phyloP scores from a whole-genome alignment of 345 rosid species.

The Erucastrum elatum region DNA sequence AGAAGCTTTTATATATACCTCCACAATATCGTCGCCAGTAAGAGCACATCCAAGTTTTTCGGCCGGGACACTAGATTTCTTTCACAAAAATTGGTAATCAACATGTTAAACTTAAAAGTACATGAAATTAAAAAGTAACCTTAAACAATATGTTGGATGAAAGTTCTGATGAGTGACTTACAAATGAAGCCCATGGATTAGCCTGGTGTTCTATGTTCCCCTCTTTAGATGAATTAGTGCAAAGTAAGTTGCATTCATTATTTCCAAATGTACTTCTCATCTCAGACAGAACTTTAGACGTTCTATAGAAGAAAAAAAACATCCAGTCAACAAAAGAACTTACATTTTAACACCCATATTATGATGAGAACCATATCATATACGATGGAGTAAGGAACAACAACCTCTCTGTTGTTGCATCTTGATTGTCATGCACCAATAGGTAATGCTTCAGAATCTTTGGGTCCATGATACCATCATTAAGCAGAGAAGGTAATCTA shows the following conservation, averaged over 20 bases:
- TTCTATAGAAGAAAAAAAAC: conserved; percentile 59
- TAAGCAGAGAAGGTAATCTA: conserved; percentile 78
- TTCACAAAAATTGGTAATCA: conserved; percentile 43
- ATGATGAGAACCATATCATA: conserved; percentile 13
- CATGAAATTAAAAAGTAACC: conserved; percentile 11
- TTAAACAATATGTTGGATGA: neutral
- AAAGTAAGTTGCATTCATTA: conserved; percentile 73
- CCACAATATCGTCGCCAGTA: conserved; percentile 67
- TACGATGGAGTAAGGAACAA: conserved; percentile 8
- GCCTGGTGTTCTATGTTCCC: conserved; percentile 59
- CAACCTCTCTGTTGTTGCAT: conserved; percentile 71
- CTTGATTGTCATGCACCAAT: conserved; percentile 92
- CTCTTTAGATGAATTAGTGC: conserved; percentile 88
- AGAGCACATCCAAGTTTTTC: conserved; percentile 71
- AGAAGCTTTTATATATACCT: conserved; percentile 48
- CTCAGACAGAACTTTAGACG: conserved; percentile 70
- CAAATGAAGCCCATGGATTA: conserved; percentile 70
- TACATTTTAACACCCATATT: conserved; percentile 9
- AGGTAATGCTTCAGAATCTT: conserved; percentile 80
- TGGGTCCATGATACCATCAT: conserved; percentile 93
- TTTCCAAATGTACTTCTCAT: conserved; percentile 87
- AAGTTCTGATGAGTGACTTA: conserved; percentile 45
- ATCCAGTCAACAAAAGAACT: conserved; percentile 21
- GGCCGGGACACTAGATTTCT: conserved; percentile 62
- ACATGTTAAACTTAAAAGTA: conserved; percentile 16